phyloP scores from a whole-genome alignment of 1,139 yeast genomes.

The Suhomyces maxii region DNA sequence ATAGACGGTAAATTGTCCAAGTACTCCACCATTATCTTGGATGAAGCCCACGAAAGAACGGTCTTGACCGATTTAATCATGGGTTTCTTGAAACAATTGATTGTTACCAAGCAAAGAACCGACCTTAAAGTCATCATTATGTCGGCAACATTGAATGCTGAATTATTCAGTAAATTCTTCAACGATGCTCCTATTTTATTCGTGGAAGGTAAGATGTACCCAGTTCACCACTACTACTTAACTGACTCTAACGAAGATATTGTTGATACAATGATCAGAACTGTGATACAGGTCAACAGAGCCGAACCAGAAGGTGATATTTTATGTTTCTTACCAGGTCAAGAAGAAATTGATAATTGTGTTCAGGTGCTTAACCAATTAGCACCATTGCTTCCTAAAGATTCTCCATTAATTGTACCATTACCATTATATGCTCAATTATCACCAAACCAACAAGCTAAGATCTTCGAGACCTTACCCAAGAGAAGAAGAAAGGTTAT shows the following conservation, averaged over 20 bases:
- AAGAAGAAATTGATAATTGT: constrained; percentile 92
- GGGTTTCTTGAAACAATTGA: constrained; percentile 78
- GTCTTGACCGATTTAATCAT: constrained; percentile 84
- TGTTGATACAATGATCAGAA: constrained; percentile 73
- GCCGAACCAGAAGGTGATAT: constrained; percentile 86
- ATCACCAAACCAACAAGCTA: constrained; percentile 79
- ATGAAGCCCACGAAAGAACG: constrained; percentile 98
- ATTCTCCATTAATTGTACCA: constrained; percentile 74
- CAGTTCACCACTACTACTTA: constrained; percentile 73
- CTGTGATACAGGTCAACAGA: constrained; percentile 75
- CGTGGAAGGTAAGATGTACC: constrained; percentile 88
- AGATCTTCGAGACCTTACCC: constrained; percentile 66
- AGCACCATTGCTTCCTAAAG: constrained; percentile 66
- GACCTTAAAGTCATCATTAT: constrained; percentile 65
- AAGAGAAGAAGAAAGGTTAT: constrained; percentile 74
- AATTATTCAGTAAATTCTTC: constrained; percentile 77
- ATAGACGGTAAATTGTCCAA: constrained; percentile 61
- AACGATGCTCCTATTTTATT: constrained; percentile 74
- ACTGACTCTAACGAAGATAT: constrained; percentile 68
- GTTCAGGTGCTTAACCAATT: constrained; percentile 61
- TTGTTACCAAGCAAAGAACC: constrained; percentile 48
- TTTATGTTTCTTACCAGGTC: constrained; percentile 89
- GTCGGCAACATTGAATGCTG: constrained; percentile 98
- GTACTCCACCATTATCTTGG: constrained; percentile 80
- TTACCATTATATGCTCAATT: constrained; percentile 91